Base-by-base conservation (phyloP, 257 asterid genomes). In the Solanum pennellii region DNA sequence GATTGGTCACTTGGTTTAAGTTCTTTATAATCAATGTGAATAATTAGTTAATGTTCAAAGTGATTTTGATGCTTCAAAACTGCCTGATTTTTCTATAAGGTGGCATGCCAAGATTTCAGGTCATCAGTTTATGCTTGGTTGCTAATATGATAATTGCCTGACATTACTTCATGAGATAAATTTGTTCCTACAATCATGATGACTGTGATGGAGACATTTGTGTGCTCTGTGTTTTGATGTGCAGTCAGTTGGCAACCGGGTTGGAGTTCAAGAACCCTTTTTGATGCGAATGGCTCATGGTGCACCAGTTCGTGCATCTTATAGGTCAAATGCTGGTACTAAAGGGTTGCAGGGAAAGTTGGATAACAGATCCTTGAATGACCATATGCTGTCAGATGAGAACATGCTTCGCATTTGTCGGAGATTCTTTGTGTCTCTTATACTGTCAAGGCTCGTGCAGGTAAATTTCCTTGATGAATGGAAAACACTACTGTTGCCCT, bases 251-350 rank as follows among this genome's bases (percentile, higher is more conserved):
- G 99, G 99, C 90, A 97, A 94, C 87, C 92, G 98, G 80, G 96
- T 94, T 90, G 98, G 99, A 88, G 99, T 95, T 71, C 95, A 94
- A 87, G 99, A 97, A 89, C 95, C 98, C 82, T 97, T 94, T 90
- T 91, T 97, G 90, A 97, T 97, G 99, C 98, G 97, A 86, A 94
- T 95, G 99, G 99, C 99, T 82, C 99, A 97, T 90, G 98, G 99
- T n/a, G 98, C 94, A 16, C 97, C 98, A 86, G 86, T 91, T 89
- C 91, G 93, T 65, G 79, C 91, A 76, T 90, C 93, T 56, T 89
- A 86, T 84, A 94, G 93, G 90, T 83, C 93, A 86, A 94, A 91
- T 89, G 87, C 90, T 86, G 91, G 86, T 87, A 86, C 89, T 86
- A 95, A 94, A 89, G 92, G 92, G 79, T 86, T 93, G 77, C 94